Evolutionary conservation across 176 grass and related monocot genomes (phyloP).

Genomic region (Oryza nivara): DNA sequence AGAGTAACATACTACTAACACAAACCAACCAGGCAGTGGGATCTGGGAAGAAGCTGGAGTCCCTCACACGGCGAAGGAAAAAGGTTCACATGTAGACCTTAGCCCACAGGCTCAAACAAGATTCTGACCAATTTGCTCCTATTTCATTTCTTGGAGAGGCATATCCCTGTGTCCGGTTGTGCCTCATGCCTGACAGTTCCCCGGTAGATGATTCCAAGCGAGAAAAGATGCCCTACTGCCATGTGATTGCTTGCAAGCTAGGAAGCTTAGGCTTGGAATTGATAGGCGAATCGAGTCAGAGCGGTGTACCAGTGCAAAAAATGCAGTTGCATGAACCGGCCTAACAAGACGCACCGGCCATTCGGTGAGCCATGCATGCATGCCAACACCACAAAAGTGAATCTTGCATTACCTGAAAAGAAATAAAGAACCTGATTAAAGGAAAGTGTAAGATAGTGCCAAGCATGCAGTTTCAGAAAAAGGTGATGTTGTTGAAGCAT

Average conservation of each 20-base stretch:
- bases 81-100: slow-evolving; percentile 45
- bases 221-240: slow-evolving; percentile 35
- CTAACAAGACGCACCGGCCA: slow-evolving; percentile 35
- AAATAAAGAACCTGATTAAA: neutral
- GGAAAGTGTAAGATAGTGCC: neutral
- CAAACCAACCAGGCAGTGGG: neutral
- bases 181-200: neutral
- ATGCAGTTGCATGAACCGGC: slow-evolving; percentile 21
- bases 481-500: neutral
- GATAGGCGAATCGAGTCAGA: neutral
- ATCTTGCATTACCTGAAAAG: neutral
- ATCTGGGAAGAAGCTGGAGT: slow-evolving; percentile 31
- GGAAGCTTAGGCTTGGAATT: neutral
- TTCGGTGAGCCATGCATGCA: neutral
- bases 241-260: slow-evolving; percentile 41
- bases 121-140: slow-evolving; percentile 17
- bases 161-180: slow-evolving; percentile 43
- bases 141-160: slow-evolving; percentile 17
- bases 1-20: neutral
- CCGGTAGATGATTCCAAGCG: neutral
- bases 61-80: neutral
- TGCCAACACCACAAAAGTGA: neutral
- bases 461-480: neutral
- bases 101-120: neutral
- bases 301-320: neutral